A percentile compares a stretch with the other conserved stretches of the same genome.
Evolutionary conservation across 2,329 filamentous ascomycete species (phyloP).

Genomic region (Xylariaceae sp.): DNA sequence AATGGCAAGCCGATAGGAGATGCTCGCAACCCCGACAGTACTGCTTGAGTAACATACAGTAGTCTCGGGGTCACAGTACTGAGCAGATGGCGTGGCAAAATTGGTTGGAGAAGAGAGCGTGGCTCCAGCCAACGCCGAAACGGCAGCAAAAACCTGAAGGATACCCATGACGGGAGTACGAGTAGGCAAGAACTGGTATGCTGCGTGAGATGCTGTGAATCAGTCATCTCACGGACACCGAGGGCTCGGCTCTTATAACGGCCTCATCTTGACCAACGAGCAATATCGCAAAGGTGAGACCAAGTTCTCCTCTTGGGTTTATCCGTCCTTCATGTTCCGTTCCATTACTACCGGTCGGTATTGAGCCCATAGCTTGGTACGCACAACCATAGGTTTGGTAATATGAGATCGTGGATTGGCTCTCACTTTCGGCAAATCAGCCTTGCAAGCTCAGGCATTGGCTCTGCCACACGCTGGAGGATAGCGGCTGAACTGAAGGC

Average conservation of each 20-base stretch:
- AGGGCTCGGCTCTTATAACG: too few relatives aligned
- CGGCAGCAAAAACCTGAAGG: constrained; percentile 3
- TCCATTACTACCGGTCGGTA: too few relatives aligned
- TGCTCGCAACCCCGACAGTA: constrained; percentile 18
- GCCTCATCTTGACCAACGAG: too few relatives aligned
- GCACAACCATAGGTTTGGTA: too few relatives aligned
- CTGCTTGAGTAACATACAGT: constrained; percentile 18
- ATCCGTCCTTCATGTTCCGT: too few relatives aligned
- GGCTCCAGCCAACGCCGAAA: constrained; percentile 9
- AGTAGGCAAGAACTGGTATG: not conserved
- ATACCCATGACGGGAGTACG: constrained; percentile 12
- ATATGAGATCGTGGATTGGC: not conserved
- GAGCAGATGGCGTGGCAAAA: constrained; percentile 8
- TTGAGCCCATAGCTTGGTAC: too few relatives aligned
- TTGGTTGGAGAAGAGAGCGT: constrained; percentile 5
- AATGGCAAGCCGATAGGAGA: constrained; percentile 34
- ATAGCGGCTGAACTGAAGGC: constrained; percentile 19
- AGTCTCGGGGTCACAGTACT: constrained; percentile 16
- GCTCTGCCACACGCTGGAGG: constrained; percentile 13
- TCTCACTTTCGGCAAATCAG: constrained; percentile 18
- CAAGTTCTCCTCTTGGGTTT: too few relatives aligned
- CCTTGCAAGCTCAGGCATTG: constrained; percentile 16
- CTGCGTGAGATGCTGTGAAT: not conserved
- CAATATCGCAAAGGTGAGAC: too few relatives aligned
- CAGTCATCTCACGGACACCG: not conserved